Evolutionary conservation across 2,329 filamentous ascomycete genomes (phyloP), one percentile per base, ranked within the genome.

Genomic region (Aureobasidium mangrovei): DNA sequence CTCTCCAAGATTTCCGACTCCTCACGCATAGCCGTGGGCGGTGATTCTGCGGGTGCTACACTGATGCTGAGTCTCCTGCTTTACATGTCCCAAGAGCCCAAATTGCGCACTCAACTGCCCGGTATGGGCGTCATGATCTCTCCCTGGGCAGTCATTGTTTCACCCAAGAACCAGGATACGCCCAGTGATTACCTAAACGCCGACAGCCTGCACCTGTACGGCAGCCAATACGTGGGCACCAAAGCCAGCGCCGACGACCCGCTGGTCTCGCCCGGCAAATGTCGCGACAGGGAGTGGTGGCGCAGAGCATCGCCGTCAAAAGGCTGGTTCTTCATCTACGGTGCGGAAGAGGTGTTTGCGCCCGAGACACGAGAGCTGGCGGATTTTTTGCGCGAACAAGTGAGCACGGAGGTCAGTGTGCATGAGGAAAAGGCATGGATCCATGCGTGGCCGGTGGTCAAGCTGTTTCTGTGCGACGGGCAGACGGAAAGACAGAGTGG

Each of bases 361-460:
- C 78, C 82, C 0, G 86, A 90, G 59, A 84, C 88, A 18, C 73
- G 79, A 59, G 74, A 76, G 27, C 71, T 89, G 57, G 72, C 86
- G 9, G 67, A 69, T 9, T 69, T 79, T 31, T 72, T 88, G 55
- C 72, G 74, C 55, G 75, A 58, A 28, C 28, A 74, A 47, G 73
- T 77, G 10, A 77, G 77, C 3, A 68, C 80, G 33, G 66, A 76
- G 36, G 75, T 85, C n/a, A 72, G 76, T 53, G 75, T 74, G 54
- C 73, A 79, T 61, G 80, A 81, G 63, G 82, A 87, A 60, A 70
- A 75, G 29, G 84, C 80, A 10, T 83, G 81, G 2, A 83, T 93
- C 56, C 88, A 94, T 68, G 88, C 84, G 8, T 94, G 88, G 89
- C 87, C 88, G 0, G 84, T 94, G 24, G 85, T 84, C 7, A 74